These are phyloP conservation scores for Phylloboletellus chloephorus DNA, from an alignment of 1,284 basidiomycete genomes.

Conservation along the genomic window DNA sequence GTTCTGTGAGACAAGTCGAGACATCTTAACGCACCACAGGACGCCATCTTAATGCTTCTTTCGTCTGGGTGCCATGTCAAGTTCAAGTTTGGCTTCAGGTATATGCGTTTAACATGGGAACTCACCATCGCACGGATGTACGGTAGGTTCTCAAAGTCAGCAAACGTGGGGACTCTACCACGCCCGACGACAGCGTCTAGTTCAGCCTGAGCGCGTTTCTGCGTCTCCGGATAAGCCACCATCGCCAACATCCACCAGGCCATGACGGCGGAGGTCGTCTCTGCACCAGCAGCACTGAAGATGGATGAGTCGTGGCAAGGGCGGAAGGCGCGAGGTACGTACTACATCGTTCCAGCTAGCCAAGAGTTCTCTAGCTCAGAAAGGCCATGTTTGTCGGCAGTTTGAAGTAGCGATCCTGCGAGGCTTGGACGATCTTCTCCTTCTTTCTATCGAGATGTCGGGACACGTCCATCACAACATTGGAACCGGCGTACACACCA, in stretches of 20 bases:
- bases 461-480: neutral
- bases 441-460: conserved; percentile 5
- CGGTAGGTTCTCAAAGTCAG: conserved; percentile 6
- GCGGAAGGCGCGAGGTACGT: neutral
- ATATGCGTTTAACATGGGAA: neutral
- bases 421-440: conserved; percentile 2
- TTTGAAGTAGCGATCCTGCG: conserved; percentile 4
- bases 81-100: neutral
- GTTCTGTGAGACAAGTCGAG: neutral
- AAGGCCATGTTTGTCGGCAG: conserved; percentile 6
- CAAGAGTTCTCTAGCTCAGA: conserved; percentile 9
- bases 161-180: conserved; percentile 4
- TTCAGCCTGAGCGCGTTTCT: conserved; percentile 36
- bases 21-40: conserved; percentile 2
- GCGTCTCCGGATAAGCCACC: conserved; percentile 35
- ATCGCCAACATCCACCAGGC: conserved; percentile 37
- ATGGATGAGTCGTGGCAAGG: neutral
- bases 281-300: conserved; percentile 6
- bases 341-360: conserved; percentile 12
- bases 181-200: conserved; percentile 34
- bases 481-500: neutral
- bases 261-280: conserved; percentile 7
- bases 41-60: conserved; percentile 11
- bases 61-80: neutral
- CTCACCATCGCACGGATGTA: conserved; percentile 12